Conservation (phyloP, 805 yeast species). For the Zygosaccharomyces pseudorouxii region DNA sequence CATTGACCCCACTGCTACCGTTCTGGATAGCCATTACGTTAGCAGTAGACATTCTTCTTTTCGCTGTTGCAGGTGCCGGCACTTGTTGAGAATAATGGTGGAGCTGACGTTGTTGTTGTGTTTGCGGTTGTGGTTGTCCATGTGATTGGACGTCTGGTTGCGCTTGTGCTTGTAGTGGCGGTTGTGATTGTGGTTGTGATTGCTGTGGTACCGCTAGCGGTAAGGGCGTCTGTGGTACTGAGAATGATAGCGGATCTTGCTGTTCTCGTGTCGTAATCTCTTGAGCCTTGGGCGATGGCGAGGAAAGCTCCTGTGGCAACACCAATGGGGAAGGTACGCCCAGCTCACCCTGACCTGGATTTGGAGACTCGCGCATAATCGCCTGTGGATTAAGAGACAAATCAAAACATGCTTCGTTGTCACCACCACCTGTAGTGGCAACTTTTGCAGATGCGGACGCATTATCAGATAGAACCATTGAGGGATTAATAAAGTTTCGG, state of each 20-base stretch:
- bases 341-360: slow-evolving; percentile 3
- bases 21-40: slow-evolving; percentile 12
- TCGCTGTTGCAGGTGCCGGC: slow-evolving; percentile 8
- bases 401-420: slow-evolving; percentile 15
- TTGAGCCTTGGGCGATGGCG: background rate
- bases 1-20: background rate
- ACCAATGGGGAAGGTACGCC: background rate
- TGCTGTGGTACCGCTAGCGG: background rate
- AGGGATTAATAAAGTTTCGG: slow-evolving; percentile 27
- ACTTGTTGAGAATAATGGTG: slow-evolving; percentile 7
- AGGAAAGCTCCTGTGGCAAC: background rate
- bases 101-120: slow-evolving; percentile 2
- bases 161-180: background rate
- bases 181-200: background rate
- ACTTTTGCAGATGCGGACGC: slow-evolving; percentile 28
- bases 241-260: background rate
- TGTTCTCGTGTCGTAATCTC: background rate
- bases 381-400: slow-evolving; percentile 10
- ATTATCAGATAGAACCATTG: slow-evolving; percentile 28
- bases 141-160: background rate
- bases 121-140: background rate
- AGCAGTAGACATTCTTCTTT: slow-evolving; percentile 17
- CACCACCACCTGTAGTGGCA: slow-evolving; percentile 25
- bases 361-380: slow-evolving; percentile 11
- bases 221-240: background rate